A percentile compares a stretch with the other conserved stretches of the same genome.
phyloP scores from a whole-genome alignment of 768 basidiomycete genomes.

The Lentinula guzmanii region DNA sequence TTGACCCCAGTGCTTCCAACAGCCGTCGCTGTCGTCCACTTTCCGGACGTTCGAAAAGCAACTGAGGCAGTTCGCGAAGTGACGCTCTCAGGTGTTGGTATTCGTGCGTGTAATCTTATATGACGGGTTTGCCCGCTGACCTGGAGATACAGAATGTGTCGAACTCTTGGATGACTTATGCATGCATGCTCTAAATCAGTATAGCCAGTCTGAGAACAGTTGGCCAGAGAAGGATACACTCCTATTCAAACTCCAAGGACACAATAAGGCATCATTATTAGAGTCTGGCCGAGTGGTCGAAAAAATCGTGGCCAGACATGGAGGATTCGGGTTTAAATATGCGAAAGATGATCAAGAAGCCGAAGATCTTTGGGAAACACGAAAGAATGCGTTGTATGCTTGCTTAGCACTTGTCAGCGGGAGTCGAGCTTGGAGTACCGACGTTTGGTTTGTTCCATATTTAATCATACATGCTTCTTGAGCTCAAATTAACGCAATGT shows the following conservation, averaged over 20 bases:
- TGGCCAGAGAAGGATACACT: conserved; percentile 74
- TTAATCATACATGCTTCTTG: background rate
- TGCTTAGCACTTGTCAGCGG: conserved; percentile 61
- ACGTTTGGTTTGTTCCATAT: conserved; percentile 63
- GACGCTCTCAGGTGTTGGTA: conserved; percentile 36
- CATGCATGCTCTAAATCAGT: conserved; percentile 71
- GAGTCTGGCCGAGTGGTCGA: conserved; percentile 53
- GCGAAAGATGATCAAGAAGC: conserved; percentile 73
- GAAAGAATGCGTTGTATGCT: conserved; percentile 78
- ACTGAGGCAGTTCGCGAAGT: conserved; percentile 73
- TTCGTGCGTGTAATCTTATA: conserved; percentile 41
- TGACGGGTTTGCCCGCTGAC: conserved; percentile 16
- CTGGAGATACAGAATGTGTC: conserved; percentile 58
- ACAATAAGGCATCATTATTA: conserved; percentile 47
- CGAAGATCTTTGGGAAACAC: conserved; percentile 72
- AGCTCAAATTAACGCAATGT: background rate
- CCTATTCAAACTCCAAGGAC: conserved; percentile 90
- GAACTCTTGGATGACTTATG: conserved; percentile 81
- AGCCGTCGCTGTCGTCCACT: conserved; percentile 83
- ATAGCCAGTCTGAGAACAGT: conserved; percentile 50
- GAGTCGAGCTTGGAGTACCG: conserved; percentile 74
- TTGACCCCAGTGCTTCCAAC: conserved; percentile 63
- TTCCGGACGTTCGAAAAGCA: conserved; percentile 58
- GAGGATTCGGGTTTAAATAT: conserved; percentile 63
- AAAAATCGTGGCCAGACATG: conserved; percentile 59